phyloP scores from a whole-genome alignment of 192 early-diverging fungal species.

The Backusella circina region DNA sequence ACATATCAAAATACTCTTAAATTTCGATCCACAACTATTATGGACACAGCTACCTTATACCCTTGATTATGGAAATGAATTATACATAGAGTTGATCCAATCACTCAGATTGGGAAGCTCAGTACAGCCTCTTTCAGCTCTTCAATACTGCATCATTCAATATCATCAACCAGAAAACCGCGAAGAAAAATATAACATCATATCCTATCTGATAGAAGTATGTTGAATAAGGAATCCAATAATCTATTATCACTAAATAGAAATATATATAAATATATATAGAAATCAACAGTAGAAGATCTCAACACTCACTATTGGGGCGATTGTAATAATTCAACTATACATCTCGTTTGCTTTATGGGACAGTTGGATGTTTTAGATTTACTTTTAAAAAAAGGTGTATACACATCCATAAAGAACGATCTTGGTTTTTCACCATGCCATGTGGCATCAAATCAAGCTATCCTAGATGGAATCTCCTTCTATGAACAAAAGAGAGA shows the following conservation, averaged over 20 bases:
- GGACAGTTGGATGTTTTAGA: constrained; percentile 8
- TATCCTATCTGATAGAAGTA: not conserved
- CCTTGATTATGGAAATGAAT: not conserved
- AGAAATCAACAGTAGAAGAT: not conserved
- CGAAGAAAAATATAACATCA: not conserved
- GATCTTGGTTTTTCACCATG: constrained; percentile 5
- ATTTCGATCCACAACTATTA: not conserved
- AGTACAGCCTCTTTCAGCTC: not conserved
- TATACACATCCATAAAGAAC: constrained; percentile 2
- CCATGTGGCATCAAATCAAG: constrained; percentile 4
- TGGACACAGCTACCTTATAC: not conserved
- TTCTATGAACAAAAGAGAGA: not conserved
- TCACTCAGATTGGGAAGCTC: not conserved
- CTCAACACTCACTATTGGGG: constrained; percentile 11
- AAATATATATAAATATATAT: not conserved
- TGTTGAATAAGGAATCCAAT: not conserved
- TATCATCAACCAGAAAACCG: not conserved
- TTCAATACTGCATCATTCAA: constrained; percentile 1
- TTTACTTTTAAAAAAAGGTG: constrained; percentile 6
- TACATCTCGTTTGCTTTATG: constrained; percentile 19
- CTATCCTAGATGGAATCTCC: not conserved
- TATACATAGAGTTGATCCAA: not conserved
- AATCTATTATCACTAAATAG: not conserved
- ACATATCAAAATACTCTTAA: not conserved
- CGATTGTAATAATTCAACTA: constrained; percentile 11